These are phyloP conservation scores for Caryopteris hybrid DNA, from an alignment of 305 asterid genomes.

Conservation along the genomic window DNA sequence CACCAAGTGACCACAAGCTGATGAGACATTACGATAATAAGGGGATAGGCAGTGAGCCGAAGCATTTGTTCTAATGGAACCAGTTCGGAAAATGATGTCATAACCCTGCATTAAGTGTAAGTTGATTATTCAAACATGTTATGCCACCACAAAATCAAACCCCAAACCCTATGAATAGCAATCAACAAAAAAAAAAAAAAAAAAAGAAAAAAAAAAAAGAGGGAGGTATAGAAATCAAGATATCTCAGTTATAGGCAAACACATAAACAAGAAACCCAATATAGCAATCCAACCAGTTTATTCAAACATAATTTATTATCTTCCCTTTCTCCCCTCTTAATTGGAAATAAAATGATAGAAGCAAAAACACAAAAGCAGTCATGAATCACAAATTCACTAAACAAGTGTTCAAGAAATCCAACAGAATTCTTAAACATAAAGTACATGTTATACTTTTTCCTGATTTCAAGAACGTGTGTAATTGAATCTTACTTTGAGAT, in stretches of 20 bases:
- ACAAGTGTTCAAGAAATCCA: not conserved
- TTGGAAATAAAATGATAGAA: too few relatives aligned
- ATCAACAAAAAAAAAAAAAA: too few relatives aligned
- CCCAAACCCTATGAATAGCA: too few relatives aligned
- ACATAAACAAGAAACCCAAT: too few relatives aligned
- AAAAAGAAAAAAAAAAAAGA: too few relatives aligned
- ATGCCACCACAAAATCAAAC: not conserved
- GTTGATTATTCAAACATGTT: slow-evolving; percentile 5
- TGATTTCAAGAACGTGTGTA: not conserved
- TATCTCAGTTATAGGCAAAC: too few relatives aligned
- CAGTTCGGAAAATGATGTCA: slow-evolving; percentile 39
- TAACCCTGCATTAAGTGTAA: slow-evolving; percentile 50
- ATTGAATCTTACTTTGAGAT: slow-evolving; percentile 30
- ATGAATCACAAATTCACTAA: not conserved
- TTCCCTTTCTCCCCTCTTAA: too few relatives aligned
- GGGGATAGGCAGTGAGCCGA: slow-evolving; percentile 25
- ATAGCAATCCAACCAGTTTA: too few relatives aligned
- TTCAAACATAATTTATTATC: too few relatives aligned
- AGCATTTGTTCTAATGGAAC: slow-evolving; percentile 32
- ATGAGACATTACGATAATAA: slow-evolving; percentile 29
- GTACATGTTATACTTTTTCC: not conserved
- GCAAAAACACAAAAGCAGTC: not conserved
- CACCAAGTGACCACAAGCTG: slow-evolving; percentile 31
- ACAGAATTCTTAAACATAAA: not conserved
- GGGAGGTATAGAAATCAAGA: too few relatives aligned